Evolutionary conservation across 371 early-diverging fungal genomes (phyloP).

Genomic region (Lichtheimia ornata): DNA sequence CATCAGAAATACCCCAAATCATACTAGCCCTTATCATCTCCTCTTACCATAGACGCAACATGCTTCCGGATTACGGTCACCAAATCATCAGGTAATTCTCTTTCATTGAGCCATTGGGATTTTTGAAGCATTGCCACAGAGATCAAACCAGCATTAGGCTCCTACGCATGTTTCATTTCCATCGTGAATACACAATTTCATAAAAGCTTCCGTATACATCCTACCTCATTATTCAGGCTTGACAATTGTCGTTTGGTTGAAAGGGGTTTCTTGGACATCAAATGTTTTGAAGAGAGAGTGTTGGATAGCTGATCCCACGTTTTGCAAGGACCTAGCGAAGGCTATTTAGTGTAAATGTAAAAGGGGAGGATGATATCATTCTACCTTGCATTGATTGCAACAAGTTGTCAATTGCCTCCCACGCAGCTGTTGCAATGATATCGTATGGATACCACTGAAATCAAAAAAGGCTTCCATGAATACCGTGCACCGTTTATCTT

Average conservation of each 20-base stretch:
- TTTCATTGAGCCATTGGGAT: constrained; percentile 4
- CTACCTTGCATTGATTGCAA: background rate
- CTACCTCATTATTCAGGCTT: no score
- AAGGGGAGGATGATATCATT: no score
- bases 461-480: background rate
- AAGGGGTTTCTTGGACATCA: constrained; percentile 5
- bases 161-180: no score
- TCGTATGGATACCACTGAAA: constrained; percentile 8
- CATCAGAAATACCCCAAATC: no score
- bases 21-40: no score
- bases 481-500: background rate
- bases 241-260: constrained; percentile 4
- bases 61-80: background rate
- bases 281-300: background rate
- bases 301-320: background rate
- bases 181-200: no score
- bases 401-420: background rate
- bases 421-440: constrained; percentile 2
- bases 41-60: constrained; percentile 1
- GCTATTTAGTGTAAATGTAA: no score
- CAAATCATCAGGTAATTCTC: background rate
- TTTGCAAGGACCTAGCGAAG: background rate
- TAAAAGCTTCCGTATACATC: no score
- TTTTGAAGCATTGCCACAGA: constrained; percentile 2
- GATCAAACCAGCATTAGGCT: background rate